Base-by-base conservation (phyloP, 23 red algal genomes). In the Rhodosorus marinus region DNA sequence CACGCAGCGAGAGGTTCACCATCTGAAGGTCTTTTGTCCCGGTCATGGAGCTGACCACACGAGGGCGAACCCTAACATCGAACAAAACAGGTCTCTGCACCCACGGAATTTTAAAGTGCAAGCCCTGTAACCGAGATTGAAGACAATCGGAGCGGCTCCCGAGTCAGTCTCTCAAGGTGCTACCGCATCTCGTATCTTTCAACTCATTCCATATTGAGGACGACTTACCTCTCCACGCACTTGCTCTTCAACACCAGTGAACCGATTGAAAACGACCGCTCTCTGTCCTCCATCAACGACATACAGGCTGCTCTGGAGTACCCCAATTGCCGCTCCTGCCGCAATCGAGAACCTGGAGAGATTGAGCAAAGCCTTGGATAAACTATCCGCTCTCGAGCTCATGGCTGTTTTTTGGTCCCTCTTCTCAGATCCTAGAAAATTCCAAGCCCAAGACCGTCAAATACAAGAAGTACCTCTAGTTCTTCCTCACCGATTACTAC, bases 11-110 rank as follows among this genome's bases (percentile, higher is more conserved):
- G 20, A 98, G 76, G 46, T 78, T 82, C 8, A 98, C 90, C 90
- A 98, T 98, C 74, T 98, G 90, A 49, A 98, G 54, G 46, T 98
- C 90, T 47, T 74, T 63, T 33, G 90, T 79, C 25, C 90, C 90
- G 0, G 90, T 98, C 26, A 98, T 64, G 35, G 79, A 80, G 45
- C 79, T 66, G 26, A 98, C 81, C 31, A 60, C 69, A 17, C 90
- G 67, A 20, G 90, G 90, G 35, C 79, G 81, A 1, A 80, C 75
- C 21, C 90, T 60, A 14, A 98, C 75, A 62, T 98, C 90, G 40
- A 79, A 98, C 35, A 85, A 72, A 33, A 98, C 59, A 6, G 90
- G 90, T 49, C 76, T 49, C 35, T 98, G 70, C 14, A 98, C 53
- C 48, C 77, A 98, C 0, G 90, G 90, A 11, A 98, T 71, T 14